Conservation (phyloP, 352 stramenopile genomes). For the Globisporangium cystogenes region DNA sequence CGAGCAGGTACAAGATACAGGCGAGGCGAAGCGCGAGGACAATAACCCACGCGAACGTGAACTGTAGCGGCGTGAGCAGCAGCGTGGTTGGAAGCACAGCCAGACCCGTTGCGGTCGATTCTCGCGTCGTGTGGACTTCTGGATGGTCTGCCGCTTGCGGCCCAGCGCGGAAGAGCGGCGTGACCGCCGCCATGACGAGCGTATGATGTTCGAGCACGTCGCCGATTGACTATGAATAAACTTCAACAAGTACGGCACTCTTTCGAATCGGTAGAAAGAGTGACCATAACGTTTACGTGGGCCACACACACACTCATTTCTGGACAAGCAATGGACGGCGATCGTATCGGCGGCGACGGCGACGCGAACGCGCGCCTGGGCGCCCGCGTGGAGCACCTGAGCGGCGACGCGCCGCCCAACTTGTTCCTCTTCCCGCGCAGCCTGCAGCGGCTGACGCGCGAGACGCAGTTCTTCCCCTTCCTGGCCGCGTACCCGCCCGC, state of each 20-base stretch:
- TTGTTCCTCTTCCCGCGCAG: conserved; percentile 74
- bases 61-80: background rate
- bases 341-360: conserved; percentile 3
- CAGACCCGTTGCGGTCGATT: too few relatives aligned
- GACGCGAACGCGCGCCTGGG: conserved; percentile 54
- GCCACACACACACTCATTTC: too few relatives aligned
- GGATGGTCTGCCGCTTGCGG: too few relatives aligned
- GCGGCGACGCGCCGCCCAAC: conserved; percentile 54
- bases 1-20: background rate
- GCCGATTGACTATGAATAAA: too few relatives aligned
- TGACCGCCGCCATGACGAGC: too few relatives aligned
- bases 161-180: too few relatives aligned
- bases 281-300: too few relatives aligned
- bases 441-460: conserved; percentile 37
- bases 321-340: background rate
- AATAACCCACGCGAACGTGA: background rate
- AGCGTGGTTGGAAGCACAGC: too few relatives aligned
- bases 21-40: background rate
- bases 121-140: too few relatives aligned
- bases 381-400: conserved; percentile 52
- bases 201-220: too few relatives aligned
- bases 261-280: too few relatives aligned
- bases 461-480: conserved; percentile 62
- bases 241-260: too few relatives aligned
- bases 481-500: conserved; percentile 64